Conservation (phyloP, 306 rosid species). For the Cucurbita argyrosperma region DNA sequence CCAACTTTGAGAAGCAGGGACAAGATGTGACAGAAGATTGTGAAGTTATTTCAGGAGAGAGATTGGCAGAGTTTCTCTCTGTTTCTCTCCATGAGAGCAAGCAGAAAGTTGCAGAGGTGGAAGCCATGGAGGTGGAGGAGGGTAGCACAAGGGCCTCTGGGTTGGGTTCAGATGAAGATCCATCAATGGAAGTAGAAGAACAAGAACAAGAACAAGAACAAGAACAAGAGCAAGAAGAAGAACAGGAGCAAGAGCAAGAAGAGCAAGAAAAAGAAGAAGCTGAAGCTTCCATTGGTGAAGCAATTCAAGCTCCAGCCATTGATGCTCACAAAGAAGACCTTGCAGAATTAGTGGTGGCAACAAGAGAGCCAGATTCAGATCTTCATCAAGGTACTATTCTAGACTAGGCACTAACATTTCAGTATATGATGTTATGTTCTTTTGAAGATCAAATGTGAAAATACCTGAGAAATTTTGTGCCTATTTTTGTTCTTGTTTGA, state of each 20-base stretch:
- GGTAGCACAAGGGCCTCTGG: conserved; percentile 8
- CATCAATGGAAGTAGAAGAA: not conserved
- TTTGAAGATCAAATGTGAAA: not conserved
- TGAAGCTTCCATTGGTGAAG: conserved; percentile 14
- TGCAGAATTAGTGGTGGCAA: conserved; percentile 13
- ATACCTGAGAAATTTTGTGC: not conserved
- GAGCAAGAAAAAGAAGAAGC: not conserved
- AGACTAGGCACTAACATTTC: not conserved
- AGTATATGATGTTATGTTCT: not conserved
- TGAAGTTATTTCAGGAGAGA: conserved; percentile 37
- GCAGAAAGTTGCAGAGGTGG: conserved; percentile 10
- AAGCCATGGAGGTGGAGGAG: conserved; percentile 11
- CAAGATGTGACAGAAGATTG: conserved; percentile 47
- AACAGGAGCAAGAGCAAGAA: not conserved
- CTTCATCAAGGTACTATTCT: conserved; percentile 34
- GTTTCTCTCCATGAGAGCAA: not conserved
- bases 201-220: too few species aligned
- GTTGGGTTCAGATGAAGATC: conserved; percentile 7
- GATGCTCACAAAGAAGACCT: conserved; percentile 9
- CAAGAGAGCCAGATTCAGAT: conserved; percentile 24
- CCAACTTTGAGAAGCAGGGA: conserved; percentile 23
- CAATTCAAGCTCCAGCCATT: conserved; percentile 18
- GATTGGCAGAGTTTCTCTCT: not conserved
- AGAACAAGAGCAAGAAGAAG: too few species aligned
- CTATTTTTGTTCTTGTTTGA: not conserved